Evolutionary conservation across 306 rosid genomes (phyloP), one percentile per base, ranked within the genome.

Genomic region (Sicyos baderoa): DNA sequence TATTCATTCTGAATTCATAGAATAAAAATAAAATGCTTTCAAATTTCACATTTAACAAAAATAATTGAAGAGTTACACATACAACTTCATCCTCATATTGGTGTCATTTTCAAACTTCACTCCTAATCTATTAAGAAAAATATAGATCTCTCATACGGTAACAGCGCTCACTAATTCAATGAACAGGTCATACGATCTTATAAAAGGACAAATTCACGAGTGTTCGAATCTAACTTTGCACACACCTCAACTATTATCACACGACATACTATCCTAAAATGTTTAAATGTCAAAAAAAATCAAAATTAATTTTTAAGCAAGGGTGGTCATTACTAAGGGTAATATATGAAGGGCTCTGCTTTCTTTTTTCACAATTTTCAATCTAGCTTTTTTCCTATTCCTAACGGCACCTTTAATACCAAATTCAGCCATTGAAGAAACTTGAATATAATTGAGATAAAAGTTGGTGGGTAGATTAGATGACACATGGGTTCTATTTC

Each of bases 391-490:
- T 7, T 51, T 63, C 32, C 70, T 2, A 42, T 18, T 63, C 53
- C 52, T 5, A 63, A 63, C 40, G 71, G 48, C 54, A 47, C 40
- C 7, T 45, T 65, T 45, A 65, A 45, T 13, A 19, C 55, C 19
- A 65, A 65, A 22, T 45, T 65, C 54, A 65, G 35, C 13, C 54
- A 22, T 7, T 2, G 55, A 7, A 65, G 51, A 63, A 65, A 22
- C 55, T 64, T 65, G 40, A 65, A 22, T 3, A 65, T 65, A 45
- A 65, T 65, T 22, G 71, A 65, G 71, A 17, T 42, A 62, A 57
- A 13, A 7, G 65, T 59, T 59, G 16, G 47, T 63, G 69, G 69
- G 21, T 7, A 11, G 52, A 42, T 40, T 7, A 11, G 52, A 42
- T 40, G 52, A 63, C 53, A 32, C 70, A 19, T 22, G 13, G 32